phyloP scores from a whole-genome alignment of 148 eudicot genomes.

The Rhododendron ferrugineum region DNA sequence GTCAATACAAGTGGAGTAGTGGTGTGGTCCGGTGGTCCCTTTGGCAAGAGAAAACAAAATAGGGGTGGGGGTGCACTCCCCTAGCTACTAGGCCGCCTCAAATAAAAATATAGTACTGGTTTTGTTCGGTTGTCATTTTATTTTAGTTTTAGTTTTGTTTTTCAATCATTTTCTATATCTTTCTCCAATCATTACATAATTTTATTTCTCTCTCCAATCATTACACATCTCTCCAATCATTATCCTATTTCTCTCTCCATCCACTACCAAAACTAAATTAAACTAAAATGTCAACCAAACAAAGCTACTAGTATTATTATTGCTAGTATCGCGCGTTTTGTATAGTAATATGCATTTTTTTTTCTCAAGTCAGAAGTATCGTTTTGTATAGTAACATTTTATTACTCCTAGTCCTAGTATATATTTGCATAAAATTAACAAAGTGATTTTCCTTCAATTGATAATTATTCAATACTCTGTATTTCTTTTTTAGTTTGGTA shows the following conservation, averaged over 20 bases:
- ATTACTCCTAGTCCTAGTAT: no score
- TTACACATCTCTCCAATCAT: no score
- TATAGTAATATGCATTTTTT: not conserved
- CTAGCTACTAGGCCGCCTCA: not conserved
- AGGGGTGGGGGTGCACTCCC: not conserved
- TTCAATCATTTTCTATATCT: no score
- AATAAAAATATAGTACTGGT: not conserved
- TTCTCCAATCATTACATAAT: no score
- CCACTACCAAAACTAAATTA: no score
- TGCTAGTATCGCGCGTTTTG: not conserved
- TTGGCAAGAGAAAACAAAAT: not conserved
- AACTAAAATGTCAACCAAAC: no score
- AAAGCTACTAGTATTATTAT: not conserved
- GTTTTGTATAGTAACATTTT: no score
- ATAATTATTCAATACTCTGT: not conserved
- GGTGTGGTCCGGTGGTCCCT: not conserved
- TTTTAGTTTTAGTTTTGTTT: no score
- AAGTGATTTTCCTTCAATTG: not conserved
- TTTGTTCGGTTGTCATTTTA: no score
- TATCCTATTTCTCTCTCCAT: no score
- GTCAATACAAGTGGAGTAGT: not conserved
- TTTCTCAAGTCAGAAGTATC: not conserved
- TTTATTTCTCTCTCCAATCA: no score
- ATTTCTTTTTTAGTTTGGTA: not conserved
- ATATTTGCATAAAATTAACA: not conserved